These are phyloP conservation scores for Ophiocytium majus DNA, from an alignment of 352 stramenopile species.

Conservation along the genomic window DNA sequence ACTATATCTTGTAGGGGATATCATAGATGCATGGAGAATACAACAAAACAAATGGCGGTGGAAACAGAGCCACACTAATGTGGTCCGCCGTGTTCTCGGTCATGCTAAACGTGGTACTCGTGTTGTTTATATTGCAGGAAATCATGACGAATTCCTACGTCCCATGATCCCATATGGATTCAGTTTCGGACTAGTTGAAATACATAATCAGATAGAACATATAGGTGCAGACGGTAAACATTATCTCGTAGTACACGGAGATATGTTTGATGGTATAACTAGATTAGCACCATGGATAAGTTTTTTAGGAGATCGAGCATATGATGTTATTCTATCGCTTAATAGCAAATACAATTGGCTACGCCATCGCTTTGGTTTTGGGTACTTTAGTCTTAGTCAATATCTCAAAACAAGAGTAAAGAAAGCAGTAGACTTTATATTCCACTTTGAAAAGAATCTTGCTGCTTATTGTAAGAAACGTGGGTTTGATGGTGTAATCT, in stretches of 20 bases:
- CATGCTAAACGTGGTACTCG: too few species aligned
- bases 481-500: background rate
- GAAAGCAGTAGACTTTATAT: background rate
- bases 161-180: too few species aligned
- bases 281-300: background rate
- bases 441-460: background rate
- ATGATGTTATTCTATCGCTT: background rate
- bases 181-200: too few species aligned
- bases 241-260: background rate
- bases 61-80: too few species aligned
- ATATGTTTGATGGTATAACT: constrained; percentile 9
- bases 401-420: background rate
- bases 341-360: background rate
- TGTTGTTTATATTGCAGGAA: too few species aligned
- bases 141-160: too few species aligned
- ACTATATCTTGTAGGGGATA: too few species aligned
- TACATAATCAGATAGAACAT: too few species aligned
- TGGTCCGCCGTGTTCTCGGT: too few species aligned
- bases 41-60: too few species aligned
- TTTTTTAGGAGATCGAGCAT: background rate
- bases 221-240: too few species aligned
- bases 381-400: background rate
- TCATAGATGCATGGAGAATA: too few species aligned
- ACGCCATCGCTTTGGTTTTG: background rate
- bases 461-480: background rate